Conservation (phyloP, 2,329 filamentous ascomycete species). For the Sporothrix pseudoabietina region DNA sequence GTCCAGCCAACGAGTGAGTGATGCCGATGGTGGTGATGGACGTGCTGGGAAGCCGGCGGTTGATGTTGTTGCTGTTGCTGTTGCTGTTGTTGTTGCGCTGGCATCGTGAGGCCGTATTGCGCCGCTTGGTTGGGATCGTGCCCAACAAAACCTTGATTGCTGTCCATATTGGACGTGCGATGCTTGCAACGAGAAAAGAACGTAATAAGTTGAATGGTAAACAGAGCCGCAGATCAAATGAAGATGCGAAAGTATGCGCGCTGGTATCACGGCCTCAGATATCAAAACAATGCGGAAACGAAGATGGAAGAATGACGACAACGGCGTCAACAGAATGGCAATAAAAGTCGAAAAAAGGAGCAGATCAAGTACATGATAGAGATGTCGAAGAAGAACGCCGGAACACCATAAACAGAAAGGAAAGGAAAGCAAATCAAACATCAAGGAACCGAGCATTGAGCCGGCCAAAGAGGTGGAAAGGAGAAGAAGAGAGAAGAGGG, state of each 20-base stretch:
- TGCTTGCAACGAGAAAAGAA: neutral
- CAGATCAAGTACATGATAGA: neutral
- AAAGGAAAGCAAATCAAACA: neutral
- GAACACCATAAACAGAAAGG: neutral
- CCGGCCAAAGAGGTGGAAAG: slow-evolving; percentile 1
- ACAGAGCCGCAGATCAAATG: neutral
- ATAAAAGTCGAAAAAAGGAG: neutral
- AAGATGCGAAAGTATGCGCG: neutral
- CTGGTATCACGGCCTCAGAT: neutral
- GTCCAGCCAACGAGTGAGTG: slow-evolving; percentile 24
- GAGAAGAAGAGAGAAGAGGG: neutral
- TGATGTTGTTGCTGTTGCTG: neutral
- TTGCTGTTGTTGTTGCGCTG: neutral
- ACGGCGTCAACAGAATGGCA: neutral
- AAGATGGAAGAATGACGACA: neutral
- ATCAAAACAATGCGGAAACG: neutral
- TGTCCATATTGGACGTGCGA: neutral
- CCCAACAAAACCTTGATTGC: neutral
- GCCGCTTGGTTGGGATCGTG: neutral
- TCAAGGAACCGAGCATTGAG: neutral
- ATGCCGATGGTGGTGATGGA: neutral
- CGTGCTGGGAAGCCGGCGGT: neutral
- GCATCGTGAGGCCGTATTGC: neutral
- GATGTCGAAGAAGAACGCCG: neutral
- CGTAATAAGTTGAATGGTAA: neutral